These are phyloP conservation scores for Pseudogymnoascus sp. DNA, from an alignment of 2,329 filamentous ascomycete species.

Conservation along the genomic window DNA sequence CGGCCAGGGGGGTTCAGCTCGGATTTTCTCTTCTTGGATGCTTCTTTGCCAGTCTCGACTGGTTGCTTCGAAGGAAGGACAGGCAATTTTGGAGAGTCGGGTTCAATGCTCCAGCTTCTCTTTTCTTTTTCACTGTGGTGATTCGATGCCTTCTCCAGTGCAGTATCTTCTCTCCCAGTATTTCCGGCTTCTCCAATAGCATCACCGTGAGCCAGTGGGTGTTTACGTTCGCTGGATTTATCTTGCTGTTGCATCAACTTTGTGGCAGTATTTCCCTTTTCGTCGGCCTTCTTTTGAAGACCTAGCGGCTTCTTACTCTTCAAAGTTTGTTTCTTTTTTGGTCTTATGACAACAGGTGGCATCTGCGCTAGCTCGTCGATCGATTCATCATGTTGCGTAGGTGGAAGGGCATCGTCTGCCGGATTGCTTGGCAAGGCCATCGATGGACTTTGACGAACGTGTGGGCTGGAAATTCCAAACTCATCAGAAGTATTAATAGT, in stretches of 20 bases:
- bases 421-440: not conserved
- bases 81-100: not conserved
- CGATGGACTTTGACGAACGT: not conserved
- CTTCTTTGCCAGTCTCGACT: too few species aligned
- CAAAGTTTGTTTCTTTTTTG: not conserved
- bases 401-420: not conserved
- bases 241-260: not conserved
- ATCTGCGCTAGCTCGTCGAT: not conserved
- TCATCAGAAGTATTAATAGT: not conserved
- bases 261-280: not conserved
- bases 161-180: not conserved
- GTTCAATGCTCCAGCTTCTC: not conserved
- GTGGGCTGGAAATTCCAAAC: not conserved
- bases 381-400: not conserved
- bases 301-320: not conserved
- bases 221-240: not conserved
- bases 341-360: not conserved
- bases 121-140: not conserved
- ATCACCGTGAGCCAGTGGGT: not conserved
- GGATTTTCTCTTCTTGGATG: not conserved
- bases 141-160: not conserved
- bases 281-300: not conserved
- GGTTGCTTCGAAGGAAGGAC: not conserved
- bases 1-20: not conserved
- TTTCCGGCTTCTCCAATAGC: not conserved